Evolutionary conservation across 2,329 filamentous ascomycete species (phyloP).

Genomic region (Colletotrichum endophyticum): DNA sequence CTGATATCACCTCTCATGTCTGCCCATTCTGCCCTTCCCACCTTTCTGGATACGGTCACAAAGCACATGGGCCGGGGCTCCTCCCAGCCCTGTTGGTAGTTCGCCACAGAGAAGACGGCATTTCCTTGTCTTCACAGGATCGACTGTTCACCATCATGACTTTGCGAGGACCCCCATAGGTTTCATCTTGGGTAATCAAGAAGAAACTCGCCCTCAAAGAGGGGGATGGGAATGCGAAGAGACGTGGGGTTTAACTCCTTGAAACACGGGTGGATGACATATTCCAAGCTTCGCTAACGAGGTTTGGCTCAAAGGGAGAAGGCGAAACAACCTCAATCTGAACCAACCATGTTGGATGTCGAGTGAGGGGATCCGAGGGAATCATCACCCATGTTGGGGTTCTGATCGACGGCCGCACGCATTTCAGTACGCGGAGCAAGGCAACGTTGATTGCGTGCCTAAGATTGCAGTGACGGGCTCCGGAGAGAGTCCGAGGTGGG

Average conservation of each 20-base stretch:
- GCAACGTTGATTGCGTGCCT: background rate
- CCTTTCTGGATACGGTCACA: background rate
- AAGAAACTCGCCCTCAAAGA: background rate
- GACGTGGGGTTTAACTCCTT: background rate
- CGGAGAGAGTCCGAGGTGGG: background rate
- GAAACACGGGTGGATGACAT: background rate
- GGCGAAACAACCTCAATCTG: background rate
- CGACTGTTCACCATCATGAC: background rate
- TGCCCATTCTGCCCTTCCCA: background rate
- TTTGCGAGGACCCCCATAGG: background rate
- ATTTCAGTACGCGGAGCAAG: background rate
- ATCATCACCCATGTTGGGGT: background rate
- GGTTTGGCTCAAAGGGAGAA: background rate
- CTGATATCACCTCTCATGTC: background rate
- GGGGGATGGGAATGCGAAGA: background rate
- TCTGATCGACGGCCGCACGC: background rate
- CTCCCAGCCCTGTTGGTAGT: background rate
- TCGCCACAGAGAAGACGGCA: background rate
- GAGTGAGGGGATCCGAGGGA: background rate
- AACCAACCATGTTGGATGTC: background rate
- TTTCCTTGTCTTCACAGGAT: background rate
- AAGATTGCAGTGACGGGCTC: background rate
- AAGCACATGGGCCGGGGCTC: background rate
- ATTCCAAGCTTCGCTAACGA: background rate
- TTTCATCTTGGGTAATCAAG: background rate